Conservation (phyloP, 805 yeast species). For the Kurtzmaniella fragi region DNA sequence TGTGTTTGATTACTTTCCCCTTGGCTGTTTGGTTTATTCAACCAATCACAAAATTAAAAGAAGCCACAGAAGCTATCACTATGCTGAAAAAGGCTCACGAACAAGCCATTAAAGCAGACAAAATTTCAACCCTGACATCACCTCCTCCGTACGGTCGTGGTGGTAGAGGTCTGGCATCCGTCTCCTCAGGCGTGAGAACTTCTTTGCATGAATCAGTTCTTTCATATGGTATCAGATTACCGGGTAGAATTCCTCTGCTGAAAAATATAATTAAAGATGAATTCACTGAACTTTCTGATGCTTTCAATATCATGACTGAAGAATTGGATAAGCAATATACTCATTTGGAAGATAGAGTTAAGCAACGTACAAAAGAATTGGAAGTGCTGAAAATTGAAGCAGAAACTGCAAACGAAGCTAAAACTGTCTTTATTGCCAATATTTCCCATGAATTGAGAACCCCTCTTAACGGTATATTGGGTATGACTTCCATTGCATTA, state of each 20-base stretch:
- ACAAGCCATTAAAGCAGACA: conserved; percentile 12
- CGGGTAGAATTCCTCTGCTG: conserved; percentile 29
- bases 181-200: background rate
- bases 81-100: conserved; percentile 27
- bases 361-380: conserved; percentile 78
- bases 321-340: conserved; percentile 81
- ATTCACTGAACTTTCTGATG: conserved; percentile 78
- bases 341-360: conserved; percentile 82
- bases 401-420: conserved; percentile 94
- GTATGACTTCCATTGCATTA: conserved; percentile 92
- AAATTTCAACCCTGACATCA: background rate
- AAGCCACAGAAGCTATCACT: conserved; percentile 74
- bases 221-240: conserved; percentile 36
- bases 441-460: conserved; percentile 93
- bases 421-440: conserved; percentile 88
- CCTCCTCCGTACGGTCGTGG: conserved; percentile 16
- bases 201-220: conserved; percentile 26
- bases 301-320: conserved; percentile 87
- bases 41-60: conserved; percentile 74
- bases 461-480: conserved; percentile 92
- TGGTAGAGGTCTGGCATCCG: conserved; percentile 19
- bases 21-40: conserved; percentile 79
- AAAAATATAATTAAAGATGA: conserved; percentile 69
- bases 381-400: conserved; percentile 87
- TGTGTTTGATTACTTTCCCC: conserved; percentile 74